Evolutionary conservation across 306 rosid genomes (phyloP).

Genomic region (Chamaecrista fasciculata): DNA sequence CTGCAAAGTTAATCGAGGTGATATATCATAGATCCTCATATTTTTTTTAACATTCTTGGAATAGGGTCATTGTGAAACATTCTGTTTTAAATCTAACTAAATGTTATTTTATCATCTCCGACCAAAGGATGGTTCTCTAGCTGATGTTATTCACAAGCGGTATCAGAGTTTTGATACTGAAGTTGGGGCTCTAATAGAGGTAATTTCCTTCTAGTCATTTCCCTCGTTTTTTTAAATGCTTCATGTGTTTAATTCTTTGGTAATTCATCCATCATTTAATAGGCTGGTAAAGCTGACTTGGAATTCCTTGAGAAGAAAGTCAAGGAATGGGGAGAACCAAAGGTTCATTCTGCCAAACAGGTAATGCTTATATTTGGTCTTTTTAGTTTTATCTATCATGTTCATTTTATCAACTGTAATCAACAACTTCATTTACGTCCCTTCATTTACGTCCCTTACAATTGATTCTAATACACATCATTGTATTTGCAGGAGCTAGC

Average conservation of each 20-base stretch:
- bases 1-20: slow-evolving; percentile 78
- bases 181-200: slow-evolving; percentile 79
- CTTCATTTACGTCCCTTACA: background rate
- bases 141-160: slow-evolving; percentile 78
- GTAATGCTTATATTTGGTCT: slow-evolving; percentile 33
- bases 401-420: background rate
- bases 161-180: slow-evolving; percentile 81
- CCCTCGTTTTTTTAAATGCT: background rate
- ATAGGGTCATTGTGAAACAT: slow-evolving; percentile 11
- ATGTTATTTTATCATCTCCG: slow-evolving; percentile 24
- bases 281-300: slow-evolving; percentile 96
- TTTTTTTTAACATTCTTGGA: background rate
- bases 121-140: slow-evolving; percentile 74
- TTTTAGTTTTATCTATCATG: background rate
- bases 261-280: slow-evolving; percentile 26
- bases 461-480: slow-evolving; percentile 1
- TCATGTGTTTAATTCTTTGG: slow-evolving; percentile 23
- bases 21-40: background rate
- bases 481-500: slow-evolving; percentile 82
- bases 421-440: background rate
- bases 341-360: slow-evolving; percentile 93
- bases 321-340: slow-evolving; percentile 87
- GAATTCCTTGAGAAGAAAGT: slow-evolving; percentile 82
- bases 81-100: slow-evolving; percentile 9
- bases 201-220: slow-evolving; percentile 21